phyloP scores from a whole-genome alignment of 768 basidiomycete genomes.

The Lactarius hengduanensis region DNA sequence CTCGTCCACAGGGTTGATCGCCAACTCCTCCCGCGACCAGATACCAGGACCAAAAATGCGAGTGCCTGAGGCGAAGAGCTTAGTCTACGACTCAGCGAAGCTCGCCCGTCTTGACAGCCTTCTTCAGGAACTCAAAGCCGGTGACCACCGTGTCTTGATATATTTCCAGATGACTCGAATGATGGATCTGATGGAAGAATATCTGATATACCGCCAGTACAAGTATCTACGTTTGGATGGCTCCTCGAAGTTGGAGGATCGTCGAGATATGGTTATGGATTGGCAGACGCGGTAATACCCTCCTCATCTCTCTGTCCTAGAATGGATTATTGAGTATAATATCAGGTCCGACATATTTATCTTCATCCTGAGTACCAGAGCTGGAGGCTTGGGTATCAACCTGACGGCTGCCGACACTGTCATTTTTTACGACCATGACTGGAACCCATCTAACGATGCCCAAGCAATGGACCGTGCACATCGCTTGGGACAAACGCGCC shows the following conservation, averaged over 20 bases:
- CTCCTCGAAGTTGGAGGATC: slow-evolving; percentile 90
- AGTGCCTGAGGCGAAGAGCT: slow-evolving; percentile 90
- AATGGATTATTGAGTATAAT: slow-evolving; percentile 7
- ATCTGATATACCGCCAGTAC: slow-evolving; percentile 94
- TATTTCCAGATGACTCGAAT: slow-evolving; percentile 99
- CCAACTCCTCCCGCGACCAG: slow-evolving; percentile 64
- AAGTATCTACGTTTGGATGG: slow-evolving; percentile 93
- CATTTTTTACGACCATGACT: slow-evolving; percentile 92
- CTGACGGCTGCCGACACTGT: slow-evolving; percentile 95
- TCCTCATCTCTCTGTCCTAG: slow-evolving; percentile 30
- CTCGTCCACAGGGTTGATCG: slow-evolving; percentile 65
- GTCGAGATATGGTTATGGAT: slow-evolving; percentile 98
- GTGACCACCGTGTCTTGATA: slow-evolving; percentile 89
- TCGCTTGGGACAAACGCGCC: slow-evolving; percentile 93
- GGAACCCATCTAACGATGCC: slow-evolving; percentile 97
- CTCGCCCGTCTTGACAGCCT: slow-evolving; percentile 85
- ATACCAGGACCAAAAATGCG: slow-evolving; percentile 82
- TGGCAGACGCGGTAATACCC: slow-evolving; percentile 89
- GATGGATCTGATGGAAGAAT: slow-evolving; percentile 99
- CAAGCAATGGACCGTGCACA: slow-evolving; percentile 99
- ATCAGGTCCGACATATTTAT: slow-evolving; percentile 82
- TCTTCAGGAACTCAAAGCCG: slow-evolving; percentile 88
- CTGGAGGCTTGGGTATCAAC: slow-evolving; percentile 96
- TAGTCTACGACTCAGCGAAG: slow-evolving; percentile 96
- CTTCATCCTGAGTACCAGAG: slow-evolving; percentile 88